phyloP scores from a whole-genome alignment of 208 protist genomes.

The Porcisia hertigi region DNA sequence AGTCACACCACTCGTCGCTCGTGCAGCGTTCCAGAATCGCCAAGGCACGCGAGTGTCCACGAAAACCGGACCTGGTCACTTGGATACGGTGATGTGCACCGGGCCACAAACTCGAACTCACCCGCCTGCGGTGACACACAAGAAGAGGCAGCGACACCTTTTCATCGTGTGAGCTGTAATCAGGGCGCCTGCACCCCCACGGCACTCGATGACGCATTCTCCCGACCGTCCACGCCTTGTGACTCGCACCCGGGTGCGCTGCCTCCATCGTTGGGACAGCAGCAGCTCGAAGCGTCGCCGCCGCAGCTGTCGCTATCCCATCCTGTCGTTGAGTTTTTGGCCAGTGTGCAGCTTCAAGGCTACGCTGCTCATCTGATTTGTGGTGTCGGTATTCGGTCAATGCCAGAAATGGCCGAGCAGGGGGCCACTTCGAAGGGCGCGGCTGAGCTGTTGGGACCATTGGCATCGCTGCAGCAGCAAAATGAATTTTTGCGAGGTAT shows the following conservation, averaged over 20 bases:
- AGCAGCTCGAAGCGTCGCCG: neutral
- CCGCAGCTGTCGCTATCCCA: conserved; percentile 41
- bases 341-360: conserved; percentile 73
- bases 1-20: neutral
- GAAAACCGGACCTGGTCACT: neutral
- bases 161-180: neutral
- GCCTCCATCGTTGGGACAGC: too few species aligned
- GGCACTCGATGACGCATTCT: neutral
- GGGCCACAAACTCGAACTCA: neutral
- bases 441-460: conserved; percentile 49
- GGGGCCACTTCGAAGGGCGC: conserved; percentile 41
- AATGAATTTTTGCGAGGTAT: conserved; percentile 61
- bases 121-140: conserved; percentile 11
- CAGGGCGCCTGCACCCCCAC: neutral
- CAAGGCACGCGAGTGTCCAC: neutral
- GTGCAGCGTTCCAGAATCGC: neutral
- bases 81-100: neutral
- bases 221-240: neutral
- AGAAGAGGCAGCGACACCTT: conserved; percentile 15
- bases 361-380: conserved; percentile 55
- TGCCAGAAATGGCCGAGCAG: conserved; percentile 44
- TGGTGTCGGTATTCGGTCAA: conserved; percentile 33
- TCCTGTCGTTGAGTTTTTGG: conserved; percentile 77
- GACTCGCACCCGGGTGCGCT: neutral
- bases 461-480: conserved; percentile 63